Evolutionary conservation across 345 rosid species (phyloP).

Genomic region (Eucalyptus cloeziana): DNA sequence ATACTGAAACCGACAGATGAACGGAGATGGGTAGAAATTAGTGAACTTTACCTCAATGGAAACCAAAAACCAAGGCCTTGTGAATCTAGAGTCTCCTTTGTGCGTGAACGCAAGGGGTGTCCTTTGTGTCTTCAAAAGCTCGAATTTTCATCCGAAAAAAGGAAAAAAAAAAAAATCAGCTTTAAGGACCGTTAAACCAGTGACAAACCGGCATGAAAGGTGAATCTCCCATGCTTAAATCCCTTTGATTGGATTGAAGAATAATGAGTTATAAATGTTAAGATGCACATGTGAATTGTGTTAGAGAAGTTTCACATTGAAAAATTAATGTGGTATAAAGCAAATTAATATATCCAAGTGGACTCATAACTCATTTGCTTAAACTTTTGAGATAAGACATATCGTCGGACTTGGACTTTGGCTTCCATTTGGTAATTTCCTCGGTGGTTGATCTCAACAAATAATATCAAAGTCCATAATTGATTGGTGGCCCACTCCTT

Average conservation of each 20-base stretch:
- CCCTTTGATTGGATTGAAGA: too few species aligned
- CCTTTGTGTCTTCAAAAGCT: not conserved
- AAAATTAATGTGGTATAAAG: fast-evolving
- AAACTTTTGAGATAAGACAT: too few species aligned
- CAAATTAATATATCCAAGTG: too few species aligned
- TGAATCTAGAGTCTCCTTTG: not conserved
- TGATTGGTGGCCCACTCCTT: fast-evolving
- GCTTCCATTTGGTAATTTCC: too few species aligned
- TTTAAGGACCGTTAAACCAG: not conserved
- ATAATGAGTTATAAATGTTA: fast-evolving
- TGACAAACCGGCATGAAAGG: not conserved
- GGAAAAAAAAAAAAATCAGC: not conserved
- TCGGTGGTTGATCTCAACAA: fast-evolving
- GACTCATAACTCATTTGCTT: fast-evolving
- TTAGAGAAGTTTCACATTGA: fast-evolving
- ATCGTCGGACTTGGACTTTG: fast-evolving
- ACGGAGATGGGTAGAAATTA: not conserved
- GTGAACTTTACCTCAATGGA: not conserved
- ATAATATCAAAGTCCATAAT: too few species aligned
- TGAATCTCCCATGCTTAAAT: not conserved
- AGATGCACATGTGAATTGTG: fast-evolving
- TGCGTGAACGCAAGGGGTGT: not conserved
- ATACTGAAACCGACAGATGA: not conserved
- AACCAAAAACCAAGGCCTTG: not conserved
- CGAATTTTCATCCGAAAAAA: not conserved